These are phyloP conservation scores for Cytospora piceae DNA, from an alignment of 2,329 filamentous ascomycete genomes.

Conservation along the genomic window DNA sequence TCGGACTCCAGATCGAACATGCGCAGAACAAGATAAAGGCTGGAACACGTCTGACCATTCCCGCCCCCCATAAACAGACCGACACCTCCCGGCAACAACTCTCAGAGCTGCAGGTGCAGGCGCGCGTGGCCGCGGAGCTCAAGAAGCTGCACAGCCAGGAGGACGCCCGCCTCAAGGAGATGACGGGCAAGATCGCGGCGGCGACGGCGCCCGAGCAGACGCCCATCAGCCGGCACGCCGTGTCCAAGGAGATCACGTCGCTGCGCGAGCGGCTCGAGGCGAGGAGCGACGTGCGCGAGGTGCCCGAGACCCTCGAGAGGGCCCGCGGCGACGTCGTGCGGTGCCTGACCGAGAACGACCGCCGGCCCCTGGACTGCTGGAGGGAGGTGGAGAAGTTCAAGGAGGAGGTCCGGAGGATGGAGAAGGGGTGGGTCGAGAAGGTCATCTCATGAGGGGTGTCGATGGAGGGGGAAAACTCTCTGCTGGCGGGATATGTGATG, in stretches of 20 bases:
- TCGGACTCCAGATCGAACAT: neutral
- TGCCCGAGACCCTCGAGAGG: constrained; percentile 73
- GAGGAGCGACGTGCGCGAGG: constrained; percentile 66
- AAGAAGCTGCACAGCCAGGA: constrained; percentile 75
- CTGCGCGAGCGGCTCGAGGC: constrained; percentile 63
- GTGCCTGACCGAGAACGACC: constrained; percentile 83
- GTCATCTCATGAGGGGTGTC: constrained; percentile 56
- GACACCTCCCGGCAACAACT: constrained; percentile 83
- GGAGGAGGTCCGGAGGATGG: constrained; percentile 82
- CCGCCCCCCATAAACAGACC: constrained; percentile 59
- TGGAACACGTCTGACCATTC: neutral
- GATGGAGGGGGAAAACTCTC: neutral
- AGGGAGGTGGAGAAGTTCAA: constrained; percentile 90
- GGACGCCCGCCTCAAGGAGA: constrained; percentile 67
- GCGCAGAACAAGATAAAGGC: neutral
- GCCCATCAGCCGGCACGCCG: constrained; percentile 48
- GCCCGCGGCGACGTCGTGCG: constrained; percentile 76
- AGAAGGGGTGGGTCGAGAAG: constrained; percentile 86
- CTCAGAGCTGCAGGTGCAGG: constrained; percentile 85
- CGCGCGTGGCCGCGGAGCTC: constrained; percentile 84
- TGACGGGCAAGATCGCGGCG: constrained; percentile 65
- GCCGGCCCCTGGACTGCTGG: constrained; percentile 92
- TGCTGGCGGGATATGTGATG: neutral
- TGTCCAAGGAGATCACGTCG: constrained; percentile 62
- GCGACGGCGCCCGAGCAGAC: constrained; percentile 40